A percentile compares a stretch with the other conserved stretches of the same genome.
These are phyloP conservation scores for Aspergillus terreus DNA, from an alignment of 2,329 filamentous ascomycete genomes.

Conservation along the genomic window DNA sequence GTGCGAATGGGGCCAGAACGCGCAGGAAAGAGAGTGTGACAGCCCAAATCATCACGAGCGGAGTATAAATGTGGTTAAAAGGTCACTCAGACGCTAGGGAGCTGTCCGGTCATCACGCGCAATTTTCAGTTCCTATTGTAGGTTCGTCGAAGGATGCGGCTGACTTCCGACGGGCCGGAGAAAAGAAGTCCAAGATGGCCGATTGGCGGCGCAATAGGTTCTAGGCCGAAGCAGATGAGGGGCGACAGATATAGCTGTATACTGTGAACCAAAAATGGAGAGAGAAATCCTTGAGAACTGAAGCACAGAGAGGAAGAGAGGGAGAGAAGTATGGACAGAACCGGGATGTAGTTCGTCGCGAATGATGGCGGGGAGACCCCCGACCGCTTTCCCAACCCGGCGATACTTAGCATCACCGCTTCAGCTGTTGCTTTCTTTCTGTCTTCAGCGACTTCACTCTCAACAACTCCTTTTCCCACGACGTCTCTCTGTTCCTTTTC, in stretches of 20 bases:
- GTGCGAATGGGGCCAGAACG: constrained; percentile 4
- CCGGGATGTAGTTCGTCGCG: background rate
- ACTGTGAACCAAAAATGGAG: too few species aligned
- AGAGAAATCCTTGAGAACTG: background rate
- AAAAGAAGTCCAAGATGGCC: background rate
- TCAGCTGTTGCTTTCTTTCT: constrained; percentile 4
- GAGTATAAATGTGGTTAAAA: constrained; percentile 1
- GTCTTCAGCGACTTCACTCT: constrained; percentile 2
- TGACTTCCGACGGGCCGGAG: background rate
- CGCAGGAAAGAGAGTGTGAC: constrained; percentile 6
- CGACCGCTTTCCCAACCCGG: constrained; percentile 17
- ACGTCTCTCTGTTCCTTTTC: constrained; percentile 1
- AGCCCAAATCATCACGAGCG: constrained; percentile 12
- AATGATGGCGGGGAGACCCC: constrained; percentile 1
- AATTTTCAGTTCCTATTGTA: constrained; percentile 4
- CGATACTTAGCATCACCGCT: constrained; percentile 5
- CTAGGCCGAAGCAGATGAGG: background rate
- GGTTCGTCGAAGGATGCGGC: background rate
- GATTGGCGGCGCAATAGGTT: too few species aligned
- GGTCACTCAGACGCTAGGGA: constrained; percentile 4
- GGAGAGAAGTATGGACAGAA: background rate
- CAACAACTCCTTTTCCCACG: constrained; percentile 2
- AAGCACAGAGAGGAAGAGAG: background rate
- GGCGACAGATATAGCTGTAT: background rate
- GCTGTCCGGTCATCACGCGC: constrained; percentile 12